Percentiles rank a stretch among this genome's conserved stretches.
phyloP scores from a whole-genome alignment of 108 stramenopile species.

The Cyclotella cryptica region DNA sequence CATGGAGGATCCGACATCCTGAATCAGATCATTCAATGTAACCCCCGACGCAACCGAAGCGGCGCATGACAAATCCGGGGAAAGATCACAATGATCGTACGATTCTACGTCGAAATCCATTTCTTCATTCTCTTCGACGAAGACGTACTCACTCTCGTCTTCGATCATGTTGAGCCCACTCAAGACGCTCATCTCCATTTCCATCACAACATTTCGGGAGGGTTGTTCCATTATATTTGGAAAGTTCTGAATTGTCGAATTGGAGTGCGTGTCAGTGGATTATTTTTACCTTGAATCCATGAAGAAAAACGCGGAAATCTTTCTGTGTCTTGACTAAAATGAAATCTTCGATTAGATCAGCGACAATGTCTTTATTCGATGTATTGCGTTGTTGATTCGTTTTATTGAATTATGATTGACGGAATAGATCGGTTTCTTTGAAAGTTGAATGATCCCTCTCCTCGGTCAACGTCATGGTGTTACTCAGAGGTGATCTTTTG shows the following conservation, averaged over 20 bases:
- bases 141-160: conserved; percentile 54
- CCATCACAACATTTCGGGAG: background rate
- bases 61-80: conserved; percentile 51
- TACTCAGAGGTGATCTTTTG: no score
- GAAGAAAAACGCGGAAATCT: no score
- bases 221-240: conserved; percentile 8
- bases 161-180: conserved; percentile 32
- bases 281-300: no score
- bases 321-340: no score
- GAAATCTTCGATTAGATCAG: no score
- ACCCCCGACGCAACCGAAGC: conserved; percentile 48
- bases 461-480: no score
- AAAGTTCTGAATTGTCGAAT: background rate
- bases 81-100: conserved; percentile 50
- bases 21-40: conserved; percentile 42
- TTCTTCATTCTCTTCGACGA: conserved; percentile 36
- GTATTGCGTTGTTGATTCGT: no score
- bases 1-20: conserved; percentile 7
- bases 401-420: no score
- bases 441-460: no score
- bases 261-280: background rate
- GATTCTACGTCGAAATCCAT: conserved; percentile 35
- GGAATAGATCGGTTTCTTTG: no score
- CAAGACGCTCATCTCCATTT: conserved; percentile 14
- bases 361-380: no score